phyloP scores from a whole-genome alignment of 1,139 yeast species.

The Protomyces macrosporus region DNA sequence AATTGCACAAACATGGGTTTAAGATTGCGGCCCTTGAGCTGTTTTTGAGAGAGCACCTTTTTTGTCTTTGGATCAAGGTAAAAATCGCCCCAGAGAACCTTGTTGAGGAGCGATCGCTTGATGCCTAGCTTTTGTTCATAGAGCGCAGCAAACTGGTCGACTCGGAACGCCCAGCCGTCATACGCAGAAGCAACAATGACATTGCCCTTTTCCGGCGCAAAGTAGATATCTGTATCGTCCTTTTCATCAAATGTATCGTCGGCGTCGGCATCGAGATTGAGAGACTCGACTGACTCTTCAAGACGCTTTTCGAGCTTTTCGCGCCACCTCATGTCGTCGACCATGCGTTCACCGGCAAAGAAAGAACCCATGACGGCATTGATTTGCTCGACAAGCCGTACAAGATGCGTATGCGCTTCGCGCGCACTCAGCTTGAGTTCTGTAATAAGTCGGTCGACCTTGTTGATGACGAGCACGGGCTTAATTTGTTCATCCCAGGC shows the following conservation, averaged over 20 bases:
- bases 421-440: slow-evolving; percentile 76
- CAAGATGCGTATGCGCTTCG: slow-evolving; percentile 80
- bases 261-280: slow-evolving; percentile 39
- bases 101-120: slow-evolving; percentile 68
- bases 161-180: slow-evolving; percentile 97
- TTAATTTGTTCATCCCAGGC: slow-evolving; percentile 91
- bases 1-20: slow-evolving; percentile 85
- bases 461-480: slow-evolving; percentile 86
- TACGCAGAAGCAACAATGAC: slow-evolving; percentile 91
- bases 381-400: slow-evolving; percentile 80
- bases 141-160: slow-evolving; percentile 80
- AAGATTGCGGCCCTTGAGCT: slow-evolving; percentile 47
- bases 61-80: slow-evolving; percentile 86
- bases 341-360: slow-evolving; percentile 91
- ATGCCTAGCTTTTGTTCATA: slow-evolving; percentile 83
- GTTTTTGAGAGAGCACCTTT: slow-evolving; percentile 58
- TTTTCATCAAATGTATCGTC: slow-evolving; percentile 62
- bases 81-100: slow-evolving; percentile 95
- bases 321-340: slow-evolving; percentile 69
- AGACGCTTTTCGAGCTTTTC: slow-evolving; percentile 42
- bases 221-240: slow-evolving; percentile 79
- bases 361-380: slow-evolving; percentile 92
- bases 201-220: slow-evolving; percentile 82
- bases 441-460: slow-evolving; percentile 76
- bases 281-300: neutral